Conservation (phyloP, 768 basidiomycete species). For the Suillus subluteus region DNA sequence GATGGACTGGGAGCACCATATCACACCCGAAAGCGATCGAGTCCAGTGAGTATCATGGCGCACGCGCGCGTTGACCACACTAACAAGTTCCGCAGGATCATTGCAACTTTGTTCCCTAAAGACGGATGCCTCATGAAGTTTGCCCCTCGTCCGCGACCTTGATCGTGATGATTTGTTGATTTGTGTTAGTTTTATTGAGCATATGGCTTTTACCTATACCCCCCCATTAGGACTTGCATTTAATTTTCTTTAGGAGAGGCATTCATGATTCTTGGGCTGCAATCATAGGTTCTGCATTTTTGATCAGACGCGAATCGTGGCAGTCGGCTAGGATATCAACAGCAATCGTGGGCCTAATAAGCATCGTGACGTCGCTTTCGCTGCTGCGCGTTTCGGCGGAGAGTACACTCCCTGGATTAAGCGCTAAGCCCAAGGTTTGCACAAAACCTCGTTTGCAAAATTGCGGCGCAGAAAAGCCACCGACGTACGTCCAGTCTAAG, state of each 20-base stretch:
- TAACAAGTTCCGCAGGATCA: slow-evolving; percentile 57
- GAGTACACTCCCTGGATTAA: neutral
- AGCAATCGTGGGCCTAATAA: neutral
- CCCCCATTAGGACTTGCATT: slow-evolving; percentile 15
- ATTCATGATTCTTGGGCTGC: neutral
- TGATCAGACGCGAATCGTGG: neutral
- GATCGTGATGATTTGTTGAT: neutral
- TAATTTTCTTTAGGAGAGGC: slow-evolving; percentile 16
- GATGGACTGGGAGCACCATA: slow-evolving; percentile 86
- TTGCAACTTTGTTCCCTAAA: slow-evolving; percentile 96
- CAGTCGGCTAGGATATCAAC: neutral
- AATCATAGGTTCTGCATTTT: neutral
- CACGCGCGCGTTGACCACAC: slow-evolving; percentile 6
- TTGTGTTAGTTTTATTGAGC: neutral
- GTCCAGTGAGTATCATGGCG: slow-evolving; percentile 65
- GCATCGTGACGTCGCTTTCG: neutral
- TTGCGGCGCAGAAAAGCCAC: neutral
- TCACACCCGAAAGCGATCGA: slow-evolving; percentile 78
- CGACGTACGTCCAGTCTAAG: neutral
- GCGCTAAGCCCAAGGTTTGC: neutral
- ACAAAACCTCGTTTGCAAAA: neutral
- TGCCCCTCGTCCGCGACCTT: slow-evolving; percentile 53
- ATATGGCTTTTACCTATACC: neutral
- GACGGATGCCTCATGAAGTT: slow-evolving; percentile 87
- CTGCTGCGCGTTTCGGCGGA: neutral